A percentile compares a stretch with the other conserved stretches of the same genome.
These are phyloP conservation scores for Fraxinus sp. DNA, from an alignment of 305 asterid genomes.

Conservation along the genomic window DNA sequence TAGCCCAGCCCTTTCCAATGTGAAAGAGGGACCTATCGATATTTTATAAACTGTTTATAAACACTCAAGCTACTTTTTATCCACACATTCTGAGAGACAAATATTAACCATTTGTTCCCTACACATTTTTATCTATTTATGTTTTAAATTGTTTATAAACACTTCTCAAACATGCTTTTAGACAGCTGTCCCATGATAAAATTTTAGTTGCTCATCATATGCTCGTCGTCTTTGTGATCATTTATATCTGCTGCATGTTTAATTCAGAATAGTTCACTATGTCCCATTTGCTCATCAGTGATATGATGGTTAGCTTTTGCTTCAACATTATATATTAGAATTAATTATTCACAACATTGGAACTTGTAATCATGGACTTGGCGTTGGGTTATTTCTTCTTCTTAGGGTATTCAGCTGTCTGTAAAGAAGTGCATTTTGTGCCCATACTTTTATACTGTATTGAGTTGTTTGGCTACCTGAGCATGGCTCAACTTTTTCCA, in stretches of 20 bases:
- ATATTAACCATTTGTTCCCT: not conserved
- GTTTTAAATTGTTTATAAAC: not conserved
- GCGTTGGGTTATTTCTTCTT: not conserved
- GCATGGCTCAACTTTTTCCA: slow-evolving; percentile 16
- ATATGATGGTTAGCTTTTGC: not conserved
- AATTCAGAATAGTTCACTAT: not conserved
- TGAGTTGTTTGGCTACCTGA: not conserved
- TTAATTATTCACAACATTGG: not conserved
- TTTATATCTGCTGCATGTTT: not conserved
- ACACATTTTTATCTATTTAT: not conserved
- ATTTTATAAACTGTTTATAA: too few species aligned
- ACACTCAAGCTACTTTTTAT: not conserved
- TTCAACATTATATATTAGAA: not conserved
- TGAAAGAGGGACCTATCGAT: not conserved
- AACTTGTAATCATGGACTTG: not conserved
- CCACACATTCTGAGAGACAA: too few species aligned
- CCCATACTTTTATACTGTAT: not conserved
- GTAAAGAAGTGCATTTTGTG: not conserved
- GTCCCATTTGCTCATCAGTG: not conserved
- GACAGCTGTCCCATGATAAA: not conserved
- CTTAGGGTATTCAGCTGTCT: not conserved
- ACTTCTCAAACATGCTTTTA: not conserved
- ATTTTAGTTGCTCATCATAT: not conserved
- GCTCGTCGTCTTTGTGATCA: not conserved
- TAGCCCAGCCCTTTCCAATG: not conserved